These are phyloP conservation scores for Citrus inodora DNA, from an alignment of 345 rosid species.

Conservation along the genomic window DNA sequence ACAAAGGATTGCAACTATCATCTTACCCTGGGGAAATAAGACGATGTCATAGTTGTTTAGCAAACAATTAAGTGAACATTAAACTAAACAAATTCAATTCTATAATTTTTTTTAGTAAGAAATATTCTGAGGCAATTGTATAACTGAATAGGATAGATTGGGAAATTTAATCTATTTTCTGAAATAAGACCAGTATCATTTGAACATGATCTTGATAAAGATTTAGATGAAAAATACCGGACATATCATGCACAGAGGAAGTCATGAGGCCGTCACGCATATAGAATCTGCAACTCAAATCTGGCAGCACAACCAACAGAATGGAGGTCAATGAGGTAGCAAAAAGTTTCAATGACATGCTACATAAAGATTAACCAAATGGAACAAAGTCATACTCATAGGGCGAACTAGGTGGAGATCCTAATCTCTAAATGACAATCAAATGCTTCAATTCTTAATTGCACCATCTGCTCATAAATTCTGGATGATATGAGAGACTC, in stretches of 20 bases:
- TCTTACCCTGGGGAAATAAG: not conserved
- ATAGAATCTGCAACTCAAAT: constrained; percentile 21
- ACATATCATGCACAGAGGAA: constrained; percentile 46
- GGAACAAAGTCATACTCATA: not conserved
- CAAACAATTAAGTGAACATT: not conserved
- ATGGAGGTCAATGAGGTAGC: not conserved
- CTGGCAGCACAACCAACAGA: constrained; percentile 22
- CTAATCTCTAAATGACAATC: not conserved
- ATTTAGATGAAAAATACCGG: constrained; percentile 37
- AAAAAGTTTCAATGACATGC: not conserved
- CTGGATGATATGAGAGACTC: not conserved
- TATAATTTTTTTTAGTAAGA: not conserved
- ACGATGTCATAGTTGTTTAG: not conserved
- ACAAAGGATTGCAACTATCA: not conserved
- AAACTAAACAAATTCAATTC: not conserved
- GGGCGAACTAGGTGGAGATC: not conserved
- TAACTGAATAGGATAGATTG: not conserved
- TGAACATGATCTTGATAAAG: constrained; percentile 11
- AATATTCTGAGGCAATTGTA: not conserved
- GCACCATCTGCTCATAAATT: not conserved
- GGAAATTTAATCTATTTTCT: not conserved
- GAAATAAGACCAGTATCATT: not conserved
- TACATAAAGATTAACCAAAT: not conserved
- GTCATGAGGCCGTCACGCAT: constrained; percentile 38
- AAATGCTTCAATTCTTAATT: not conserved